Evolutionary conservation across 208 protist species (phyloP), one percentile per base, ranked within the genome.

Genomic region (Borovskyia barvae): DNA sequence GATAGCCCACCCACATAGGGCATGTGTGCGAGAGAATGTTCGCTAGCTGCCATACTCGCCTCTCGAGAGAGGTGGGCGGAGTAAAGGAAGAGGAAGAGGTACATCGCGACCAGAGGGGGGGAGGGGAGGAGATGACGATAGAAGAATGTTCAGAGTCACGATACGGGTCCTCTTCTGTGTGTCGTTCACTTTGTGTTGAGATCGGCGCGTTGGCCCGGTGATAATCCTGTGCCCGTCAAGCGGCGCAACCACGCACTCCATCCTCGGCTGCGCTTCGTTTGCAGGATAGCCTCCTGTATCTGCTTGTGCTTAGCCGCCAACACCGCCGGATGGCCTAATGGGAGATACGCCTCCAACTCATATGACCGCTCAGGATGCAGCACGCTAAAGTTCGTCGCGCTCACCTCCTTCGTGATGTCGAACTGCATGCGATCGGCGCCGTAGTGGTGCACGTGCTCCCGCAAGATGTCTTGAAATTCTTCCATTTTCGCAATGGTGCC

Each of bases 401-500:
- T 73, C 15, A 92, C 76, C 66, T 93, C 90, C 36, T 66, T 43
- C 14, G 76, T 74, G 51, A 95, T 67, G 72, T 95, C 86, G 36
- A 95, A 93, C 41, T 75, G 82, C 37, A 93, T 74, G 46, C 85
- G 85, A 32, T 77, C 52, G 17, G 63, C 50, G 2, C 85, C 86
- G 74, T 93, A 95, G 72, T 95, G 84, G 3, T 42, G 65, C 24
- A 92, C 50, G 47, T 87, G 81, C 17, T 80, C 64, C 20, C 86
- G 80, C 36, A 92, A 64, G 24, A 95, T 11, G 51, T 95, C 90
- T 37, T 78, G 75, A 33, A 95, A 90, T 70, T 95, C 85, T 14
- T 80, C 59, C 36, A 88, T 78, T 52, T 68, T 84, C 24, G 20
- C 75, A 19, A 93, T 69, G n/a, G 52, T 84, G 52, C 90, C 90